Percentiles rank a stretch among this genome's conserved stretches.
phyloP scores from a whole-genome alignment of 768 basidiomycete genomes.

The Boletus vermiculosoides region DNA sequence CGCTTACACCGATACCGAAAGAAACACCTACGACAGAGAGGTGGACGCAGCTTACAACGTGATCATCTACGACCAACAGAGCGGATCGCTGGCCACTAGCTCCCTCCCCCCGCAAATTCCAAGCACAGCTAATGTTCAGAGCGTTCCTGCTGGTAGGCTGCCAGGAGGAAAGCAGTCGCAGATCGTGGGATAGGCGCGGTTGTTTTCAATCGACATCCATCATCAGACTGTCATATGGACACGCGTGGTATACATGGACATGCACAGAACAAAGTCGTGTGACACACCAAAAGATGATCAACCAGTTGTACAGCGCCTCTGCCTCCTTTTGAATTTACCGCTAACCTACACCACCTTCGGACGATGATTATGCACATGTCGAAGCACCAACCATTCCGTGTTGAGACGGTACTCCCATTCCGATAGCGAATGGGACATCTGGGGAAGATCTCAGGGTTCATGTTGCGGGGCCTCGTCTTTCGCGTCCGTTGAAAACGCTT shows the following conservation, averaged over 20 bases:
- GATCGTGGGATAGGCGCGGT: background rate
- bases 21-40: slow-evolving; percentile 60
- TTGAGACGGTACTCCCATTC: slow-evolving; percentile 35
- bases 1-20: slow-evolving; percentile 53
- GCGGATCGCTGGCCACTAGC: slow-evolving; percentile 45
- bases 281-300: background rate
- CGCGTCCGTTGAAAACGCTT: slow-evolving; percentile 23
- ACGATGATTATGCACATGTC: slow-evolving; percentile 34
- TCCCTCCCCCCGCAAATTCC: slow-evolving; percentile 6
- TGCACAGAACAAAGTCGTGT: slow-evolving; percentile 3
- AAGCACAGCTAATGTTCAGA: background rate
- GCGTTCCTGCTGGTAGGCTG: slow-evolving; percentile 29
- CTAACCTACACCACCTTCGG: slow-evolving; percentile 16
- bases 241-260: slow-evolving; percentile 11
- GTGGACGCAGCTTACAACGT: slow-evolving; percentile 61
- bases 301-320: background rate
- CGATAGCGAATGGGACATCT: slow-evolving; percentile 17
- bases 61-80: slow-evolving; percentile 58
- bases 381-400: slow-evolving; percentile 40
- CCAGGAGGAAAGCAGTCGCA: slow-evolving; percentile 32
- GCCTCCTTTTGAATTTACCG: slow-evolving; percentile 6
- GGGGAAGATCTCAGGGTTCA: slow-evolving; percentile 16
- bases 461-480: background rate
- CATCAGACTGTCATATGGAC: slow-evolving; percentile 4
- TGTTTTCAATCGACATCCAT: background rate